Evolutionary conservation across 306 rosid species (phyloP).

Genomic region (Ammopiptanthus mongolicus): DNA sequence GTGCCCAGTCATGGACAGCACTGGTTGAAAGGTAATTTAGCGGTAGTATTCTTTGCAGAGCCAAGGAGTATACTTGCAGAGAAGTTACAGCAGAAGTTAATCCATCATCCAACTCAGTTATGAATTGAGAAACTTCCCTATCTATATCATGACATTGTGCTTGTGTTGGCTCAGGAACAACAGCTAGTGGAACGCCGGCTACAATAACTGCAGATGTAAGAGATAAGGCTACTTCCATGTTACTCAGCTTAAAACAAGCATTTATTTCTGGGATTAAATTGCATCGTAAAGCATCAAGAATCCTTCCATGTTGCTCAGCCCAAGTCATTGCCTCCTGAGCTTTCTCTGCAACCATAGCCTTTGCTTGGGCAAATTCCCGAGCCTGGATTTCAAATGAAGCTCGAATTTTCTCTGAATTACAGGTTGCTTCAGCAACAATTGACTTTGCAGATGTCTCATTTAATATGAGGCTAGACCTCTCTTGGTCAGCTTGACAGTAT

Average conservation of each 20-base stretch:
- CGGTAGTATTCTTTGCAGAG: slow-evolving; percentile 85
- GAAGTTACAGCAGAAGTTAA: slow-evolving; percentile 60
- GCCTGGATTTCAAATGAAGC: slow-evolving; percentile 81
- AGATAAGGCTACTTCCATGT: slow-evolving; percentile 63
- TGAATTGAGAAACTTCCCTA: slow-evolving; percentile 72
- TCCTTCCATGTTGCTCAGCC: slow-evolving; percentile 93
- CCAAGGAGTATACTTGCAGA: slow-evolving; percentile 72
- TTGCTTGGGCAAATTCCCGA: slow-evolving; percentile 79
- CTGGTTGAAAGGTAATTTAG: slow-evolving; percentile 79
- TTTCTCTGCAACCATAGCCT: slow-evolving; percentile 71
- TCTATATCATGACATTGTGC: slow-evolving; percentile 91
- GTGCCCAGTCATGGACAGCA: slow-evolving; percentile 92
- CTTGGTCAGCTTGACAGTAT: slow-evolving; percentile 83
- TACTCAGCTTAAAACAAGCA: slow-evolving; percentile 43
- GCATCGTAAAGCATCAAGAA: slow-evolving; percentile 78
- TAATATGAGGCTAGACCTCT: slow-evolving; percentile 62
- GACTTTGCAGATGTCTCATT: slow-evolving; percentile 87
- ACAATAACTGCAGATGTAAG: slow-evolving; percentile 77
- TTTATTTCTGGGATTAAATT: slow-evolving; percentile 62
- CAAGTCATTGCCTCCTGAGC: slow-evolving; percentile 90
- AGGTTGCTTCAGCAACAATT: slow-evolving; percentile 80
- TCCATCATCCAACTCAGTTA: slow-evolving; percentile 72
- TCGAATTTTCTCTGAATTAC: slow-evolving; percentile 60
- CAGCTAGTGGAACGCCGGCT: slow-evolving; percentile 90
- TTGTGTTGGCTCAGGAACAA: slow-evolving; percentile 99